Evolutionary conservation across 2,329 filamentous ascomycete species (phyloP).

Genomic region (Ophiostoma perfectum): DNA sequence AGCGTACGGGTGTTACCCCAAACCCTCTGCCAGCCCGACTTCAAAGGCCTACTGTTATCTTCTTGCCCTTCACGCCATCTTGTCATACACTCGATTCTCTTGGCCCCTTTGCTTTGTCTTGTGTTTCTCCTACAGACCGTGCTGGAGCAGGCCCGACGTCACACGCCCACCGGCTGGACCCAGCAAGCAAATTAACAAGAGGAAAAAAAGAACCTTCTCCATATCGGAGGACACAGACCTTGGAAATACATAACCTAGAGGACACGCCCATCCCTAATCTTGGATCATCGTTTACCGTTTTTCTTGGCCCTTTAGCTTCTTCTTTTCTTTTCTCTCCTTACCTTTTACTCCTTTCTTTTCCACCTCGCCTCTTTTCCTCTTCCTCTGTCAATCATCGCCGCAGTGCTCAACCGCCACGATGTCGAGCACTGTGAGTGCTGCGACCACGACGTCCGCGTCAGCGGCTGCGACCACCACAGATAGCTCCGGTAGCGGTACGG

Average conservation of each 20-base stretch:
- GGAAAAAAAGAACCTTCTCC: slow-evolving; percentile 2
- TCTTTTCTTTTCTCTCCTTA: background rate
- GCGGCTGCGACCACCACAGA: slow-evolving; percentile 16
- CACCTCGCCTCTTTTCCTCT: background rate
- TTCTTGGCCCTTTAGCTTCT: background rate
- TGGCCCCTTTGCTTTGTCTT: background rate
- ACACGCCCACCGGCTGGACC: slow-evolving; percentile 8
- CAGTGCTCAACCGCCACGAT: slow-evolving; percentile 15
- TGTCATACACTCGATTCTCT: background rate
- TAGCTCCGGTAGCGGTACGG: slow-evolving; percentile 22
- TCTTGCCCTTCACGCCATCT: background rate
- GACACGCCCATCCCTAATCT: background rate
- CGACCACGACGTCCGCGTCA: slow-evolving; percentile 20
- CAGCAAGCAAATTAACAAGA: background rate
- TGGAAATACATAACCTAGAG: background rate
- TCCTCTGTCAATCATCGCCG: background rate
- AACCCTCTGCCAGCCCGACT: background rate
- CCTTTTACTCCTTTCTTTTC: background rate
- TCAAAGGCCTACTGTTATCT: background rate
- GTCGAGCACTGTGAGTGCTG: slow-evolving; percentile 20
- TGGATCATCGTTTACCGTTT: background rate
- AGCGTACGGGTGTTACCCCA: slow-evolving; percentile 7
- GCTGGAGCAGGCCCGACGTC: slow-evolving; percentile 7
- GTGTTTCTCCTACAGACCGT: background rate
- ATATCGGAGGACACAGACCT: background rate